Conservation (phyloP, 768 basidiomycete genomes). For the Cubamyces lactineus region DNA sequence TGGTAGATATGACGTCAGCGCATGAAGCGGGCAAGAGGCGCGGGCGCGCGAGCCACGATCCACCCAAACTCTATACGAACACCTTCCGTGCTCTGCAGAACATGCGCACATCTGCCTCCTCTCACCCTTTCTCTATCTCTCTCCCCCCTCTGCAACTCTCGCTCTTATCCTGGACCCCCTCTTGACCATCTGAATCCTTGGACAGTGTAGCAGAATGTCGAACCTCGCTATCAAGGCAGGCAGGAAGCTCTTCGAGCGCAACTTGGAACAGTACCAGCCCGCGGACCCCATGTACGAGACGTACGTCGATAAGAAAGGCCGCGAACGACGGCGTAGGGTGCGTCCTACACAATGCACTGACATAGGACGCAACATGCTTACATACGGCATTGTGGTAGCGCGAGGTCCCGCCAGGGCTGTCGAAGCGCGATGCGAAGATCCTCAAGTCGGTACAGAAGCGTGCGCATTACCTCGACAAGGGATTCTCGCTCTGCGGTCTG, state of each 20-base stretch:
- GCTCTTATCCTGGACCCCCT: neutral
- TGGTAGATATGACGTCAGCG: conserved; percentile 8
- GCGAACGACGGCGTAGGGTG: conserved; percentile 61
- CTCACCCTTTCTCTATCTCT: neutral
- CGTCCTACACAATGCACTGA: conserved; percentile 14
- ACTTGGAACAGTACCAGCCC: conserved; percentile 69
- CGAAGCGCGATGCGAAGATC: conserved; percentile 72
- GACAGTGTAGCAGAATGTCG: conserved; percentile 20
- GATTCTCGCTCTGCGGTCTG: conserved; percentile 77
- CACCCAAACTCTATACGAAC: conserved; percentile 5
- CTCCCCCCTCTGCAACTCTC: neutral
- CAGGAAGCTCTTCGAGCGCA: conserved; percentile 60
- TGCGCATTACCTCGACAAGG: conserved; percentile 87
- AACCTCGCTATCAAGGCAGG: conserved; percentile 47
- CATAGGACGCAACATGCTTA: neutral
- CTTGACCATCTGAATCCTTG: neutral
- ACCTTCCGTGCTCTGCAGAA: neutral
- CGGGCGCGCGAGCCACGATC: conserved; percentile 4
- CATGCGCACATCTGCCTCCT: neutral
- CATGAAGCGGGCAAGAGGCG: conserved; percentile 5
- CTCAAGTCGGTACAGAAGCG: conserved; percentile 74
- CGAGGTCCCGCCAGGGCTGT: conserved; percentile 75
- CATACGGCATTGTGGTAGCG: conserved; percentile 50
- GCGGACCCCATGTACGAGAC: conserved; percentile 76
- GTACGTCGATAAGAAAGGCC: conserved; percentile 58